A percentile compares a stretch with the other conserved stretches of the same genome.
Evolutionary conservation across 129 eudicot species (phyloP).

Genomic region (Daucus carota): DH1_v3.0 NC_030382.2:37268501-37269000

Average conservation of each 20-base stretch:
- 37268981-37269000: too few relatives aligned
- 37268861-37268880: background rate
- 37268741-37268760: background rate
- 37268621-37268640: background rate
- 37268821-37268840: background rate
- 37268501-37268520: background rate
- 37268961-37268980: too few relatives aligned
- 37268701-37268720: background rate
- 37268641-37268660: background rate
- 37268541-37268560: background rate
- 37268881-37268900: background rate
- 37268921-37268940: background rate
- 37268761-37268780: background rate
- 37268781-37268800: background rate
- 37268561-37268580: background rate
- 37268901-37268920: background rate
- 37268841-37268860: background rate
- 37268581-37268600: background rate
- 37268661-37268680: conserved; percentile 4
- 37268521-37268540: background rate
- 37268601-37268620: background rate
- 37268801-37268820: background rate
- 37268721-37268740: background rate
- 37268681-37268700: background rate
- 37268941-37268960: background rate